Evolutionary conservation across 2,329 filamentous ascomycete genomes (phyloP), one percentile per base, ranked within the genome.

Genomic region (Fusarium devonianum): DNA sequence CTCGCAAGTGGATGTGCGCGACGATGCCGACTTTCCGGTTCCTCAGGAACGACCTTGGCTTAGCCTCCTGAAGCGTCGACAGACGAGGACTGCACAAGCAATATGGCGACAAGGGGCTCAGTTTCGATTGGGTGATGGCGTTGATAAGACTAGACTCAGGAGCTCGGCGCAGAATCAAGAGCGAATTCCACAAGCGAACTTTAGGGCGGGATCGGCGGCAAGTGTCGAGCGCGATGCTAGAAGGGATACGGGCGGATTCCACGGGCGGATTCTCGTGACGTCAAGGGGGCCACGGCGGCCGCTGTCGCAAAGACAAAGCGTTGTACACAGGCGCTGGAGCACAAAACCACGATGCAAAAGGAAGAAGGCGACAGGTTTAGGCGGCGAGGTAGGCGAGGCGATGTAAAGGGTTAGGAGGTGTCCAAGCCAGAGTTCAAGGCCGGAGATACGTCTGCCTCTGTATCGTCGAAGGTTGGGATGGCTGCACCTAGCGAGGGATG

Each of bases 221-320:
- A 46, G 61, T 45, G 56, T 61, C 60, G 43, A 59, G 35, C 46
- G 42, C 43, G 42, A 56, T 30, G 22, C 58, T 26, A 43, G 43
- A 54, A 43, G 48, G 58, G 56, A 54, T 43, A 49, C 34, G n/a
- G n/a, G n/a, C n/a, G n/a, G n/a, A n/a, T n/a, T n/a, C n/a, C n/a
- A n/a, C n/a, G 48, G 52, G 56, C 17, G 39, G 40, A 49, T 49
- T 60, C 42, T 29, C 32, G 35, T 66, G 63, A 66, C 63, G 63
- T 66, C 63, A 66, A 61, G 57, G 53, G 54, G 56, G 32, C 38
- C 51, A 56, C 51, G 56, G 48, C 30, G 50, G 39, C 38, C 32
- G 51, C 36, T 33, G 26, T 44, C 33, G 29, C 17, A 34, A 25
- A 28, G 25, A 39, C 50, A 53, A 43, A 42, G 52, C 48, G 53